Evolutionary conservation across 2,329 filamentous ascomycete species (phyloP).

Genomic region (Juglanconis oblonga): DNA sequence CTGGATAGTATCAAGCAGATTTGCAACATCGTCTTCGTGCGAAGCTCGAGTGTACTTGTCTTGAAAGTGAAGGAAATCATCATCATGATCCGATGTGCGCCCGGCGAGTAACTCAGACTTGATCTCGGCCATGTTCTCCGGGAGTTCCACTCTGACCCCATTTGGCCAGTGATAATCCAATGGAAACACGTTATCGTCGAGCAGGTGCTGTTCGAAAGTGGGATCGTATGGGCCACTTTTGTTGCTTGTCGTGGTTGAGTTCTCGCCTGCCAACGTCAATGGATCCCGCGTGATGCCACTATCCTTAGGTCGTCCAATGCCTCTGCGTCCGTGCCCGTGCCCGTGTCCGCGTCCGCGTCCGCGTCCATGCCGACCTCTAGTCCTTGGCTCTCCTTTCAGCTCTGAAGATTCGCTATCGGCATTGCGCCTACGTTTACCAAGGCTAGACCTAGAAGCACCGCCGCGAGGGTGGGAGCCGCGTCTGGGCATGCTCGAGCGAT

Average conservation of each 20-base stretch:
- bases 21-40: background rate
- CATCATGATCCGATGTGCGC: background rate
- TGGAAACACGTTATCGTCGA: background rate
- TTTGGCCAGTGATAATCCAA: background rate
- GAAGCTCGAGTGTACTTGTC: background rate
- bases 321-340: background rate
- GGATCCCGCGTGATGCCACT: too few species aligned
- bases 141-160: background rate
- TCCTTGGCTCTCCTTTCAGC: background rate
- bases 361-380: background rate
- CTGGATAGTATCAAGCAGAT: background rate
- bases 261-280: too few species aligned
- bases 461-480: background rate
- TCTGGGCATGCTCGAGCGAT: background rate
- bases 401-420: background rate
- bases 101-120: background rate
- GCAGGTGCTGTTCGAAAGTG: background rate
- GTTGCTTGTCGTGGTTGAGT: background rate
- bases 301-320: background rate
- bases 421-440: background rate
- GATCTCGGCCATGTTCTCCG: background rate
- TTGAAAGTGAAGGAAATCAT: background rate
- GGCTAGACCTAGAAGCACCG: background rate
- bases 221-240: background rate
- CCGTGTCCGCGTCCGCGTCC: background rate